phyloP scores from a whole-genome alignment of 192 early-diverging fungal genomes.

The Backusella westeae region DNA sequence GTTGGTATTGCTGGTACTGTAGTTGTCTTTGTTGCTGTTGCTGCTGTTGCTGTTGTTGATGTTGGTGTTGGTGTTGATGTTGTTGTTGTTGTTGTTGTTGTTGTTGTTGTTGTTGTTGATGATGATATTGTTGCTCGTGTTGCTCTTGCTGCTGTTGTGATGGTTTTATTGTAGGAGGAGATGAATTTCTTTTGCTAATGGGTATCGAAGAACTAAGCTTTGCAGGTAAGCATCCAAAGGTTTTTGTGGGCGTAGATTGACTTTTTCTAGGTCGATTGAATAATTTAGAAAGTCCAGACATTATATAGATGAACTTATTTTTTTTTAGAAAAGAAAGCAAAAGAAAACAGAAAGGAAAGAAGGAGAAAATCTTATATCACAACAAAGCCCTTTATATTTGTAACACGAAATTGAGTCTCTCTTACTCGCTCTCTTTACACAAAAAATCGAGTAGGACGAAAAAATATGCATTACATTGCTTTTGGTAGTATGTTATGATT shows the following conservation, averaged over 20 bases:
- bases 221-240: background rate
- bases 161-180: background rate
- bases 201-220: background rate
- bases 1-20: background rate
- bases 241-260: background rate
- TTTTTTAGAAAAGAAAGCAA: too few relatives aligned
- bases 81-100: too few relatives aligned
- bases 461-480: background rate
- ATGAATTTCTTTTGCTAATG: background rate
- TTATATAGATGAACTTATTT: background rate
- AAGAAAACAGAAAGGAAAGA: too few relatives aligned
- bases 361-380: background rate
- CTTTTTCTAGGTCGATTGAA: slow-evolving; percentile 2
- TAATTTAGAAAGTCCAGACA: background rate
- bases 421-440: background rate
- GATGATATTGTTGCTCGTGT: background rate
- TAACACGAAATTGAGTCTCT: background rate
- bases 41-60: too few relatives aligned
- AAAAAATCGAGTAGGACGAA: background rate
- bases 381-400: background rate
- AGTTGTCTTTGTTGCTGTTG: background rate
- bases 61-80: too few relatives aligned
- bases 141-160: background rate
- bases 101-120: too few relatives aligned
- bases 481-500: background rate